Evolutionary conservation across 768 basidiomycete genomes (phyloP).

Genomic region (Clavaria fumosa): DNA sequence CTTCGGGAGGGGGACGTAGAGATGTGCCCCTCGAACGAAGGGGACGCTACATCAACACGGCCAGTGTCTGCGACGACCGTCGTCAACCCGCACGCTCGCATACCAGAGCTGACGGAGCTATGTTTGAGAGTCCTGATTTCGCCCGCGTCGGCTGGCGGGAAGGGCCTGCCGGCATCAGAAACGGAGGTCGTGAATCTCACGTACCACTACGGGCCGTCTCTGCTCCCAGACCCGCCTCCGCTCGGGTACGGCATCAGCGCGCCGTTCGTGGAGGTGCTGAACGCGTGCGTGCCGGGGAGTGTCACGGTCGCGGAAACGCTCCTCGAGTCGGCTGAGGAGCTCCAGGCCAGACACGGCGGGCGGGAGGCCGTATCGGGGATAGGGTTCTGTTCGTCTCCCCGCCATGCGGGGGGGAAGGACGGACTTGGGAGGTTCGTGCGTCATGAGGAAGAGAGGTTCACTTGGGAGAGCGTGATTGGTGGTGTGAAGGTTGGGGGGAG

Average conservation of each 20-base stretch:
- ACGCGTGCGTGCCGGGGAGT: conserved; percentile 25
- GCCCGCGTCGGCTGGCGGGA: conserved; percentile 8
- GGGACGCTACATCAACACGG: conserved; percentile 6
- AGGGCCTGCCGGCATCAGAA: conserved; percentile 4
- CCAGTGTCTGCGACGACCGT: conserved; percentile 3
- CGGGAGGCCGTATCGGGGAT: conserved; percentile 17
- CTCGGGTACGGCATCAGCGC: conserved; percentile 10
- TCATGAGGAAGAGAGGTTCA: conserved; percentile 45
- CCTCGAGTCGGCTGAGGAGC: conserved; percentile 2
- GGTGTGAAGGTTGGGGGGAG: conserved; percentile 34
- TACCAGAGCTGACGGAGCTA: conserved; percentile 19
- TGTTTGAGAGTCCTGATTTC: conserved; percentile 21
- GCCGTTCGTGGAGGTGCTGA: conserved; percentile 18
- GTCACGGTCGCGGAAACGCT: conserved; percentile 15
- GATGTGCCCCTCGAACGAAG: conserved; percentile 14
- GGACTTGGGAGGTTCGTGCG: conserved; percentile 29
- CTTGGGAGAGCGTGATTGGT: conserved; percentile 45
- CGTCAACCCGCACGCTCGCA: conserved; percentile 5
- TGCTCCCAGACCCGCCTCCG: conserved; percentile 13
- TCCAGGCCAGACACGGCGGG: conserved; percentile 10
- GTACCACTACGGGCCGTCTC: conserved; percentile 20
- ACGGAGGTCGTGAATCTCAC: conserved; percentile 18
- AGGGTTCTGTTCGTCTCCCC: conserved; percentile 35
- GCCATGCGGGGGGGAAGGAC: conserved; percentile 15
- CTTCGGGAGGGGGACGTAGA: too few relatives aligned